phyloP scores from a whole-genome alignment of 2,329 filamentous ascomycete genomes.

The Tolypocladium endophyticum region DNA sequence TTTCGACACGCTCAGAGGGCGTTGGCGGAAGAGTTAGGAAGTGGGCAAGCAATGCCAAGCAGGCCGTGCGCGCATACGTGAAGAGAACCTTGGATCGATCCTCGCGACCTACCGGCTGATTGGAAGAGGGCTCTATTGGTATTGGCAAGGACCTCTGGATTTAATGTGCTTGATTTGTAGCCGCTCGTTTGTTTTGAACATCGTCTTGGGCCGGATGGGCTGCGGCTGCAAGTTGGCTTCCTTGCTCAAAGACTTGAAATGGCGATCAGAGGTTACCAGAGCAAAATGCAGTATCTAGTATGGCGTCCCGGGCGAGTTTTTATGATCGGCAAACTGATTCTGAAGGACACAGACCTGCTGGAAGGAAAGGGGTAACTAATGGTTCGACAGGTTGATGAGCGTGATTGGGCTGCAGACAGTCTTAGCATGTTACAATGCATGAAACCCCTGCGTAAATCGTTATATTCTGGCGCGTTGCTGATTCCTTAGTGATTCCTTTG shows the following conservation, averaged over 20 bases:
- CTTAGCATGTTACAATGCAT: not conserved
- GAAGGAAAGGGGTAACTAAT: not conserved
- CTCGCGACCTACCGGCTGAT: constrained; percentile 8
- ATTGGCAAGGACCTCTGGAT: not conserved
- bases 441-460: not conserved
- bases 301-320: not conserved
- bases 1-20: constrained; percentile 9
- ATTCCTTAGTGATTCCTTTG: too few species aligned
- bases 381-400: not conserved
- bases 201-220: not conserved
- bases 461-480: too few species aligned
- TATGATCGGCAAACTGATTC: not conserved
- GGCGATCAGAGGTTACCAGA: not conserved
- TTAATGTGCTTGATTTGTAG: not conserved
- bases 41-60: constrained; percentile 23
- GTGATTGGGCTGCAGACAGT: not conserved
- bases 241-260: not conserved
- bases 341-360: not conserved
- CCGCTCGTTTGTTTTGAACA: constrained; percentile 4
- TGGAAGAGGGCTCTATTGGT: not conserved
- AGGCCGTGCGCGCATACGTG: constrained; percentile 20
- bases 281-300: not conserved
- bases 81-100: constrained; percentile 20
- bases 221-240: not conserved
- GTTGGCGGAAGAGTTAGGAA: constrained; percentile 16